Percentiles rank a stretch among this genome's conserved stretches.
Conservation (phyloP, 805 yeast species). For the Maudiozyma bulderi region DNA sequence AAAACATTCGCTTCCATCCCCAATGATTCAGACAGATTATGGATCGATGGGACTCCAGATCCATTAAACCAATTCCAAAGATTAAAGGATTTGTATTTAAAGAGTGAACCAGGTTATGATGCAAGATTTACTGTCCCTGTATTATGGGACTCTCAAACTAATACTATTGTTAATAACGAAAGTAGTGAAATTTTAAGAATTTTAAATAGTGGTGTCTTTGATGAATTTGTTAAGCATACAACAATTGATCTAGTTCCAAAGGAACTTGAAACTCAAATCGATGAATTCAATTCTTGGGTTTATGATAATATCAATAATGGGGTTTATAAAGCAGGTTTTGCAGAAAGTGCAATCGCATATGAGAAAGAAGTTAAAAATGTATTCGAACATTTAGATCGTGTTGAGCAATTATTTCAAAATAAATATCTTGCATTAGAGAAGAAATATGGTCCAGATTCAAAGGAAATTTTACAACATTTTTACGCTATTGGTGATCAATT, state of each 20-base stretch:
- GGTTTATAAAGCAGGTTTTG: conserved; percentile 88
- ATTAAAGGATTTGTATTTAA: conserved; percentile 62
- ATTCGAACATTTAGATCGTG: conserved; percentile 60
- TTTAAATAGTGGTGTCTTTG: conserved; percentile 65
- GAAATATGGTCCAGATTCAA: conserved; percentile 15
- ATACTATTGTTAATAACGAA: conserved; percentile 86
- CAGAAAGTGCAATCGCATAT: conserved; percentile 74
- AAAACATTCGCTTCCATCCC: conserved; percentile 9
- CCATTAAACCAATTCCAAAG: conserved; percentile 49
- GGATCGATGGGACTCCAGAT: conserved; percentile 41
- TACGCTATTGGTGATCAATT: conserved; percentile 54
- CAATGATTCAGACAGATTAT: conserved; percentile 16
- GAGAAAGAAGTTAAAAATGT: conserved; percentile 57
- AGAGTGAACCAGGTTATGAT: conserved; percentile 61
- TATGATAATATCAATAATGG: conserved; percentile 87
- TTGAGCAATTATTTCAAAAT: conserved; percentile 50
- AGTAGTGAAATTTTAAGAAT: conserved; percentile 83
- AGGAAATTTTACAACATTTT: conserved; percentile 17
- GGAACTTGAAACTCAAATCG: conserved; percentile 46
- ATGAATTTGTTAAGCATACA: conserved; percentile 22
- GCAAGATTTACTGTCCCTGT: conserved; percentile 92
- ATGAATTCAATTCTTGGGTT: conserved; percentile 70
- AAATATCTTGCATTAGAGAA: conserved; percentile 38
- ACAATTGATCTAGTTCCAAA: conserved; percentile 54
- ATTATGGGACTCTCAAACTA: conserved; percentile 76